A percentile compares a stretch with the other conserved stretches of the same genome.
phyloP scores from a whole-genome alignment of 768 basidiomycete genomes.

The Psilocybe tampanensis region DNA sequence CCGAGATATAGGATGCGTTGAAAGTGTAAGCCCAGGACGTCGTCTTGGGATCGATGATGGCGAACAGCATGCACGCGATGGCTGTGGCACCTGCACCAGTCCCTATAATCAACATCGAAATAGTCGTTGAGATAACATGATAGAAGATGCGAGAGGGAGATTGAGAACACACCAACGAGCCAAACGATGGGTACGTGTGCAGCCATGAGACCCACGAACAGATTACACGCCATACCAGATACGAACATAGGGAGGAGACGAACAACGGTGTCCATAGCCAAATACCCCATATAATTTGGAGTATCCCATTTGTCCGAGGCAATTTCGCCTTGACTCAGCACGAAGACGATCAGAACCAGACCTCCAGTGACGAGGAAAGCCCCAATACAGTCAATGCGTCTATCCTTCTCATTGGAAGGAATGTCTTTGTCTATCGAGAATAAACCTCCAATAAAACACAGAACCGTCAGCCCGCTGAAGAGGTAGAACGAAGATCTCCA shows the following conservation, averaged over 20 bases:
- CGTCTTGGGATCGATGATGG: slow-evolving; percentile 55
- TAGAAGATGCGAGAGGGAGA: background rate
- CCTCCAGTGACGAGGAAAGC: slow-evolving; percentile 64
- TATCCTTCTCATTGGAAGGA: slow-evolving; percentile 40
- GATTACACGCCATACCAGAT: slow-evolving; percentile 63
- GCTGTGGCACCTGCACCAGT: slow-evolving; percentile 62
- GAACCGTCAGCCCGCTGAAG: slow-evolving; percentile 53
- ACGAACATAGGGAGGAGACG: slow-evolving; percentile 74
- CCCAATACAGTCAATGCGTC: slow-evolving; percentile 78
- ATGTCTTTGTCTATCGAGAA: slow-evolving; percentile 63
- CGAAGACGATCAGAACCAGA: slow-evolving; percentile 71
- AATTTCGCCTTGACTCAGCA: slow-evolving; percentile 65
- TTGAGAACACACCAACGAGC: slow-evolving; percentile 55
- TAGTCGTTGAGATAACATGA: background rate
- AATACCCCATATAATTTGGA: slow-evolving; percentile 49
- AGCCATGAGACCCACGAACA: slow-evolving; percentile 63
- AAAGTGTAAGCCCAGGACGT: slow-evolving; percentile 81
- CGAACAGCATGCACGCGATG: slow-evolving; percentile 64
- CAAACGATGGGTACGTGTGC: slow-evolving; percentile 55
- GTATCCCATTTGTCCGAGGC: slow-evolving; percentile 66
- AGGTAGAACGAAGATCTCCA: slow-evolving; percentile 74
- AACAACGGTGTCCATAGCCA: slow-evolving; percentile 62
- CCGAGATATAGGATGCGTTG: slow-evolving; percentile 62
- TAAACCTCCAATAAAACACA: slow-evolving; percentile 54
- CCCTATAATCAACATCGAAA: slow-evolving; percentile 8